Percentiles rank a stretch among this genome's conserved stretches.
Conservation (phyloP, 129 eudicot genomes). For the Centella asiatica region DNA sequence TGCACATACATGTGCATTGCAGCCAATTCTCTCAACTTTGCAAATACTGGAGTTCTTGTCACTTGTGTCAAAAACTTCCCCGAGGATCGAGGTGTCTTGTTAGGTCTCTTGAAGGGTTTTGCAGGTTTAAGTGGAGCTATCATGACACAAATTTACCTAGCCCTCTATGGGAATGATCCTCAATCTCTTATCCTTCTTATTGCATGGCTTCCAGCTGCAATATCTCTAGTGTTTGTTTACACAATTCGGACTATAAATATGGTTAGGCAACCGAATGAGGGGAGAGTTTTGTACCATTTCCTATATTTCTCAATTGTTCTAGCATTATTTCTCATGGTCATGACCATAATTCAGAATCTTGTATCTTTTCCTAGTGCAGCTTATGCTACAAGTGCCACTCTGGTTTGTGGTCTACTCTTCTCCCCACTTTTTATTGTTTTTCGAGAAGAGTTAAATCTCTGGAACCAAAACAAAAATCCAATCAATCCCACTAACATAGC, state of each 20-base stretch:
- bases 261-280: slow-evolving; percentile 24
- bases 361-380: slow-evolving; percentile 32
- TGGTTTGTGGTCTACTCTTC: slow-evolving; percentile 45
- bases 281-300: slow-evolving; percentile 45
- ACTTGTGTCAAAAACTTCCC: slow-evolving; percentile 75
- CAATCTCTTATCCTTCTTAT: slow-evolving; percentile 55
- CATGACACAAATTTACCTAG: slow-evolving; percentile 62
- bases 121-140: slow-evolving; percentile 89
- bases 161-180: slow-evolving; percentile 65
- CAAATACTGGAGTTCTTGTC: slow-evolving; percentile 74
- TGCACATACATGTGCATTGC: slow-evolving; percentile 75
- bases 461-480: slow-evolving; percentile 23
- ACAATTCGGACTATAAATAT: slow-evolving; percentile 41
- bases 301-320: slow-evolving; percentile 36
- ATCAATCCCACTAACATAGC: slow-evolving; percentile 15
- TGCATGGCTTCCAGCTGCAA: slow-evolving; percentile 87
- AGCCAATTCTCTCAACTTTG: slow-evolving; percentile 84
- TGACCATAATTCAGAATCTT: slow-evolving; percentile 50
- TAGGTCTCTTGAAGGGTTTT: slow-evolving; percentile 73
- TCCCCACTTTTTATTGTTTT: slow-evolving; percentile 49
- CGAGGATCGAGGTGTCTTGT: slow-evolving; percentile 51
- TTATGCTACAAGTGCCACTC: slow-evolving; percentile 49
- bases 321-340: slow-evolving; percentile 53
- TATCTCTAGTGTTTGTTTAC: slow-evolving; percentile 50
- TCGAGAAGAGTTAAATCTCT: slow-evolving; percentile 40